phyloP scores from a whole-genome alignment of 768 basidiomycete genomes.

The Calocera cornea region DNA sequence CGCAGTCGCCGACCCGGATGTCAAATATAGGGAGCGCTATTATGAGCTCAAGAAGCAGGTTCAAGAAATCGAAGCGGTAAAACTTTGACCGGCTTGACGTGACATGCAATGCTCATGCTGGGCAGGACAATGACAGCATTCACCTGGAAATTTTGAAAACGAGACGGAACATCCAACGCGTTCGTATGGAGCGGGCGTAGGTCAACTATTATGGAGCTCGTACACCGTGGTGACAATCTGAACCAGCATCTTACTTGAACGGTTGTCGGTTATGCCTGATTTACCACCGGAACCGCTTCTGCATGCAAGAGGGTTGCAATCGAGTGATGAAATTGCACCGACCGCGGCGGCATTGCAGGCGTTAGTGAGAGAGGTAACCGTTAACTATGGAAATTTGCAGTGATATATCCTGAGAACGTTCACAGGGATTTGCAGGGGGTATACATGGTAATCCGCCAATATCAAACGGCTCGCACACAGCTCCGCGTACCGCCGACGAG shows the following conservation, averaged over 20 bases:
- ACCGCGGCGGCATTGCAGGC: neutral
- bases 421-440: neutral
- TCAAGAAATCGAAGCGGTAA: constrained; percentile 70
- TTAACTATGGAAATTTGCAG: neutral
- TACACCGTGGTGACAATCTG: neutral
- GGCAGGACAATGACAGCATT: constrained; percentile 78
- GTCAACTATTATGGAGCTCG: constrained; percentile 22
- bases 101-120: neutral
- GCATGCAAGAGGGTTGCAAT: neutral
- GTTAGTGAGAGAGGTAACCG: neutral
- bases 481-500: neutral
- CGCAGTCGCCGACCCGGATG: constrained; percentile 68
- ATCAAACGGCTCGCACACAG: neutral
- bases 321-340: neutral
- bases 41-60: constrained; percentile 80
- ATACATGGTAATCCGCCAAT: neutral
- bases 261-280: neutral
- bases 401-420: neutral
- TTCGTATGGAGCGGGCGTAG: constrained; percentile 80
- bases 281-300: neutral
- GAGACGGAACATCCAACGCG: constrained; percentile 69
- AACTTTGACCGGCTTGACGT: constrained; percentile 30
- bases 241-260: neutral
- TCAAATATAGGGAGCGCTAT: constrained; percentile 78
- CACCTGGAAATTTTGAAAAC: constrained; percentile 66